These are phyloP conservation scores for Nematodospora anomalae DNA, from an alignment of 1,139 yeast genomes.

Conservation along the genomic window DNA sequence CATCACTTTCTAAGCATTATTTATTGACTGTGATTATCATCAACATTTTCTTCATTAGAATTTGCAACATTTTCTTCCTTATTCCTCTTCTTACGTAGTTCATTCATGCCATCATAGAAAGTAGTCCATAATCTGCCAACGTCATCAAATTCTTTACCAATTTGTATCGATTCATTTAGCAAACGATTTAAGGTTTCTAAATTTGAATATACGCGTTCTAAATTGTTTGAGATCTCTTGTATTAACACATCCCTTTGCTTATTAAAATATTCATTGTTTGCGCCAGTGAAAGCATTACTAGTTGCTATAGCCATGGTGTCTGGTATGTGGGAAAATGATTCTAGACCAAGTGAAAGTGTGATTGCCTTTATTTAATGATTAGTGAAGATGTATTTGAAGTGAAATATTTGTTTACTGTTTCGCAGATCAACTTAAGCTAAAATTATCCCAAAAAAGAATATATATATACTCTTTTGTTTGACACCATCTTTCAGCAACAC, in stretches of 20 bases:
- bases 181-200: conserved; percentile 44
- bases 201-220: conserved; percentile 43
- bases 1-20: not conserved
- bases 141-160: conserved; percentile 48
- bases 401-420: too few species aligned
- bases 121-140: conserved; percentile 46
- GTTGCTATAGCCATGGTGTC: conserved; percentile 7
- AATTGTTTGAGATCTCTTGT: conserved; percentile 42
- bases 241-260: conserved; percentile 45
- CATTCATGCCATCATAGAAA: conserved; percentile 39
- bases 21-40: not conserved
- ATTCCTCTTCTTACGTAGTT: conserved; percentile 19
- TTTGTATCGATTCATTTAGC: conserved; percentile 42
- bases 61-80: conserved; percentile 2
- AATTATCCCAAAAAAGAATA: too few species aligned
- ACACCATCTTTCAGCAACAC: too few species aligned
- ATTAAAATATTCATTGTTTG: conserved; percentile 30
- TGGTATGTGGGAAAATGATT: not conserved
- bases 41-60: not conserved
- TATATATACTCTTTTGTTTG: too few species aligned
- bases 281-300: conserved; percentile 1
- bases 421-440: too few species aligned
- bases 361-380: conserved; percentile 2
- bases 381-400: too few species aligned
- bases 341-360: not conserved